Conservation (phyloP, 441 rosid genomes). For the Manihot esculenta region DNA sequence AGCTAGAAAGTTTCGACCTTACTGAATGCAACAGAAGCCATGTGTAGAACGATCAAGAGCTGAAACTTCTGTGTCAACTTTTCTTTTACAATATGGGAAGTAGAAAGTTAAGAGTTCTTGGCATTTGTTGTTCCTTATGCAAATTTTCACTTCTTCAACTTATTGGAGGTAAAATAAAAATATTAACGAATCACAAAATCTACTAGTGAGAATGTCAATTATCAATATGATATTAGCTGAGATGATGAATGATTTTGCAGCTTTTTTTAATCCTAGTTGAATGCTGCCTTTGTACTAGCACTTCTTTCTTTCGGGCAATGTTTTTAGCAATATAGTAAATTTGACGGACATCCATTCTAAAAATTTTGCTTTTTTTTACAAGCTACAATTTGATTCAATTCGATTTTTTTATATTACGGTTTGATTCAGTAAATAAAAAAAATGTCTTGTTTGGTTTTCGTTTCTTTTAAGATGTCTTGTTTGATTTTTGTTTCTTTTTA, state of each 20-base stretch:
- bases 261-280: slow-evolving; percentile 3
- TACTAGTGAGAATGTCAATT: not conserved
- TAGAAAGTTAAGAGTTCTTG: not conserved
- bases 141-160: not conserved
- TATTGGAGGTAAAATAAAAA: not conserved
- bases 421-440: too few species aligned
- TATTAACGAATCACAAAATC: not conserved
- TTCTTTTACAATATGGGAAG: not conserved
- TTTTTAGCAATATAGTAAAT: not conserved
- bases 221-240: not conserved
- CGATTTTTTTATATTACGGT: too few species aligned
- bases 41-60: not conserved
- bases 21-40: slow-evolving; percentile 29
- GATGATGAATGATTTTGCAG: not conserved
- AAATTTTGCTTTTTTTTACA: too few species aligned
- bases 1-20: slow-evolving; percentile 68
- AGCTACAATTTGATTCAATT: too few species aligned
- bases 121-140: not conserved
- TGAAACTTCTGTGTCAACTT: not conserved
- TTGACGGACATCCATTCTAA: too few species aligned
- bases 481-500: too few species aligned
- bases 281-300: not conserved
- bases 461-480: too few species aligned
- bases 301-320: not conserved
- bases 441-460: too few species aligned